Conservation (phyloP, 768 basidiomycete genomes). For the Kwoniella botswanensis region DNA sequence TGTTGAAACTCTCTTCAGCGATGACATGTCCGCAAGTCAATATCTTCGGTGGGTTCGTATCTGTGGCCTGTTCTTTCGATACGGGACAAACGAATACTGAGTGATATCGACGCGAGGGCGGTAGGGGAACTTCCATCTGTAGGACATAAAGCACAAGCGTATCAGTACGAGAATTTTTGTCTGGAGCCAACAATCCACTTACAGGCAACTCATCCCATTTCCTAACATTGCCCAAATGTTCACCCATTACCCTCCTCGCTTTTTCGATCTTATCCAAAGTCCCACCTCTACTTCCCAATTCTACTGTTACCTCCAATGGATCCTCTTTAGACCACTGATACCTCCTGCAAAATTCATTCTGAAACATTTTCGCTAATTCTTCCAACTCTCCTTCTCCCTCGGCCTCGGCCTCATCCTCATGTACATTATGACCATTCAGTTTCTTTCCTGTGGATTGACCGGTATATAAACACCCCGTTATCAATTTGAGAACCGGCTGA, state of each 20-base stretch:
- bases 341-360: conserved; percentile 84
- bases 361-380: conserved; percentile 75
- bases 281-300: conserved; percentile 83
- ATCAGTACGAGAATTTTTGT: neutral
- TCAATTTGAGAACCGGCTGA: conserved; percentile 49
- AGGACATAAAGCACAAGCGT: neutral
- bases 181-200: conserved; percentile 33
- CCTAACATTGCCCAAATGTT: conserved; percentile 90
- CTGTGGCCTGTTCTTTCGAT: conserved; percentile 94
- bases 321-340: conserved; percentile 87
- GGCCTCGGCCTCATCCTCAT: neutral
- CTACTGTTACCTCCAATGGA: conserved; percentile 84
- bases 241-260: conserved; percentile 88
- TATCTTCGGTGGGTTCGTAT: conserved; percentile 96
- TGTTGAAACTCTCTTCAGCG: conserved; percentile 85
- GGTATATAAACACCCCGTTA: conserved; percentile 58
- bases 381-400: conserved; percentile 2
- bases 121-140: conserved; percentile 91
- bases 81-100: conserved; percentile 98
- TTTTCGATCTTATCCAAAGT: conserved; percentile 92
- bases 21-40: conserved; percentile 95
- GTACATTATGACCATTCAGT: neutral
- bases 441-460: neutral
- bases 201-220: conserved; percentile 89
- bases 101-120: conserved; percentile 87